Conservation (phyloP, 2,329 filamentous ascomycete species). For the Aureobasidium sp. region DNA sequence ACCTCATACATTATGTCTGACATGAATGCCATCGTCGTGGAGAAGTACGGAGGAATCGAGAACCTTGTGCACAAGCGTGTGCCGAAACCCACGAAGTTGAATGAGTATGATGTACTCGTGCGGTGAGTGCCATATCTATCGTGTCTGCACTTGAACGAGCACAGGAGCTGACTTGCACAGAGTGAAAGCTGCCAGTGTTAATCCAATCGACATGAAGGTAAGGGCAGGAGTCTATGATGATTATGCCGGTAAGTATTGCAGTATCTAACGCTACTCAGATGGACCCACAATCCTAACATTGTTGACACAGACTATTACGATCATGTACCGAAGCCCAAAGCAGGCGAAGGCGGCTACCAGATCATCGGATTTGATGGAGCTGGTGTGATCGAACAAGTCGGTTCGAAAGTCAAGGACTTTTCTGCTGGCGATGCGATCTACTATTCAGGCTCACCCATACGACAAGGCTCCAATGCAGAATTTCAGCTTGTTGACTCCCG, state of each 20-base stretch:
- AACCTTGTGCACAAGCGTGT: slow-evolving; percentile 27
- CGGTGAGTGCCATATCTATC: slow-evolving; percentile 20
- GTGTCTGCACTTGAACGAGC: not conserved
- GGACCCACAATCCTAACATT: not conserved
- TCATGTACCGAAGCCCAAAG: slow-evolving; percentile 21
- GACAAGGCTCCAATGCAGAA: slow-evolving; percentile 39
- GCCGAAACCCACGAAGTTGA: slow-evolving; percentile 26
- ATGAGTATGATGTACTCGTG: slow-evolving; percentile 32
- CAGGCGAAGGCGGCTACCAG: slow-evolving; percentile 23
- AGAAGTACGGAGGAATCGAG: slow-evolving; percentile 25
- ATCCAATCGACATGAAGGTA: slow-evolving; percentile 36
- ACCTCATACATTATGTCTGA: not conserved
- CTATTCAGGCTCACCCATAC: slow-evolving; percentile 35
- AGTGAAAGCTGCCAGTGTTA: slow-evolving; percentile 34
- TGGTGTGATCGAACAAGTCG: slow-evolving; percentile 31
- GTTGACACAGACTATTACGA: slow-evolving; percentile 29
- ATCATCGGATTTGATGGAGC: slow-evolving; percentile 41
- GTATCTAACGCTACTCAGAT: not conserved
- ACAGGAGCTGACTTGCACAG: slow-evolving; percentile 18
- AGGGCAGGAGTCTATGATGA: slow-evolving; percentile 31
- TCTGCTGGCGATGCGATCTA: slow-evolving; percentile 39
- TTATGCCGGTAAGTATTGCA: slow-evolving; percentile 18
- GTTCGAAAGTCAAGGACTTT: slow-evolving; percentile 31
- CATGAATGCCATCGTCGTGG: slow-evolving; percentile 30
- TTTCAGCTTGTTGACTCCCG: slow-evolving; percentile 37